phyloP scores from a whole-genome alignment of 768 basidiomycete genomes.

The Leccinellum rugosiceps region DNA sequence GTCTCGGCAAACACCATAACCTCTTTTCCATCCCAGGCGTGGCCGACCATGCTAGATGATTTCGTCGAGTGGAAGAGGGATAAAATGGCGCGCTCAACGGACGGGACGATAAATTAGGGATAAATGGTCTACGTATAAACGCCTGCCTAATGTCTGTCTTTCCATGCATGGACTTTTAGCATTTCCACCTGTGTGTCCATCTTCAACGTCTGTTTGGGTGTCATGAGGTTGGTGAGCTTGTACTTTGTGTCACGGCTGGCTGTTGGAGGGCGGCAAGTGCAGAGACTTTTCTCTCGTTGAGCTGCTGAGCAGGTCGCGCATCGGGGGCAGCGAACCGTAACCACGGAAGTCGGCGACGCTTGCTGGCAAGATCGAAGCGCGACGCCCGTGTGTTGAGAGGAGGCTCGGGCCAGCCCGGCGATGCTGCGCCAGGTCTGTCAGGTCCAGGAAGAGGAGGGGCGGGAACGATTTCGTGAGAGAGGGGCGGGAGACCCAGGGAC shows the following conservation, averaged over 20 bases:
- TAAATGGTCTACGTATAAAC: slow-evolving; percentile 8
- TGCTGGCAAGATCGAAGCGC: slow-evolving; percentile 24
- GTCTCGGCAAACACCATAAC: background rate
- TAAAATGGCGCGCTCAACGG: slow-evolving; percentile 10
- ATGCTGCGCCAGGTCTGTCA: background rate
- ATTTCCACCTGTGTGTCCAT: slow-evolving; percentile 5
- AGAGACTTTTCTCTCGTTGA: slow-evolving; percentile 6
- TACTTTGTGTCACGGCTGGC: background rate
- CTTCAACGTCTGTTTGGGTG: background rate
- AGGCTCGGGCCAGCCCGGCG: background rate
- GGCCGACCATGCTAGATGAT: slow-evolving; percentile 81
- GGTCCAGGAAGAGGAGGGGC: background rate
- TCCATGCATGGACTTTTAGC: slow-evolving; percentile 8
- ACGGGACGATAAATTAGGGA: slow-evolving; percentile 8
- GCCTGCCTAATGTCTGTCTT: slow-evolving; percentile 14
- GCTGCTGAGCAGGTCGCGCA: background rate
- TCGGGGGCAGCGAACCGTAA: slow-evolving; percentile 25
- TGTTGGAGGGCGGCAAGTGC: background rate
- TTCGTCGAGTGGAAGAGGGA: slow-evolving; percentile 66
- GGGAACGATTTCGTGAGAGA: slow-evolving; percentile 11
- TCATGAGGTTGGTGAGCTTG: background rate
- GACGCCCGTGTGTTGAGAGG: slow-evolving; percentile 11
- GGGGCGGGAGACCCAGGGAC: slow-evolving; percentile 30
- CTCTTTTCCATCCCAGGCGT: slow-evolving; percentile 46
- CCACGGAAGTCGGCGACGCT: slow-evolving; percentile 10